Evolutionary conservation across 108 stramenopile genomes (phyloP).

Genomic region (Pseudonitzschia multiseries): DNA sequence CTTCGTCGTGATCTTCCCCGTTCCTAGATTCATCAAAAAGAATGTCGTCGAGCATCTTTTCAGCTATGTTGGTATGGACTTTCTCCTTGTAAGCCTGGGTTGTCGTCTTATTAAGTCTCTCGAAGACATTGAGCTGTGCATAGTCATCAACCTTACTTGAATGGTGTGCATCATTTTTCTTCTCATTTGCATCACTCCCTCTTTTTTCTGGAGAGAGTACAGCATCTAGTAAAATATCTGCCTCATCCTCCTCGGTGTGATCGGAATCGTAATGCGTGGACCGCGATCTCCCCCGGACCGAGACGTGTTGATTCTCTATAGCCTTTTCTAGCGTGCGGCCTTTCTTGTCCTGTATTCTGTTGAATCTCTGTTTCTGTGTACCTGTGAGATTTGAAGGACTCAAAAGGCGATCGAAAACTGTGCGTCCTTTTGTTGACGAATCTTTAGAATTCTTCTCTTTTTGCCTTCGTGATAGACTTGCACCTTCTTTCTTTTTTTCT

Average conservation of each 20-base stretch:
- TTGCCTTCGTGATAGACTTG: neutral
- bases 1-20: constrained; percentile 10
- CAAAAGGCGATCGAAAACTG: constrained; percentile 59
- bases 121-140: constrained; percentile 59
- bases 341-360: constrained; percentile 30
- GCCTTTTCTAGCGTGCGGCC: constrained; percentile 14
- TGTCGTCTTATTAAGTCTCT: constrained; percentile 58
- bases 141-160: constrained; percentile 26
- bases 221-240: constrained; percentile 31
- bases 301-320: constrained; percentile 19
- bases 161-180: neutral
- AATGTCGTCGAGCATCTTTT: constrained; percentile 30
- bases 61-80: constrained; percentile 27
- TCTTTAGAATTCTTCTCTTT: constrained; percentile 10
- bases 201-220: constrained; percentile 5
- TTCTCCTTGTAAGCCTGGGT: constrained; percentile 63
- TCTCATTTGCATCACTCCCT: constrained; percentile 16
- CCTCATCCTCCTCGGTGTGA: constrained; percentile 12
- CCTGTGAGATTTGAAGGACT: constrained; percentile 57
- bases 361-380: constrained; percentile 48
- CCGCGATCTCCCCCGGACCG: constrained; percentile 1
- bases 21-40: constrained; percentile 22
- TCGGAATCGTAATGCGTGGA: constrained; percentile 10
- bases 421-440: constrained; percentile 20
- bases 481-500: constrained; percentile 16